Base-by-base conservation (phyloP, 2,329 filamentous ascomycete species). In the Fusarium buharicum region DNA sequence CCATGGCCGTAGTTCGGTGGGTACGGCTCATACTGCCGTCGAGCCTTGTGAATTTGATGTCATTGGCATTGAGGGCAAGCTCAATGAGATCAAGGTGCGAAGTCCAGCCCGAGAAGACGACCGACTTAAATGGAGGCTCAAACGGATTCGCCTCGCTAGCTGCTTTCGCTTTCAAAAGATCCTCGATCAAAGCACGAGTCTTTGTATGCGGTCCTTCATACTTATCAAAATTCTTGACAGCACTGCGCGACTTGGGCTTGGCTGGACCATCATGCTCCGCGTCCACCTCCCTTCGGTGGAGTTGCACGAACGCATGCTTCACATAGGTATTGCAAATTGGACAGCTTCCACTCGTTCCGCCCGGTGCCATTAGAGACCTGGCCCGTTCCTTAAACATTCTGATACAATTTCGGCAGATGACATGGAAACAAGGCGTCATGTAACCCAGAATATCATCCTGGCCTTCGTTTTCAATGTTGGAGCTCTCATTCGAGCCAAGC, bases 51-150 rank as follows among this genome's bases (percentile, higher is more conserved):
- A 87, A 93, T 2, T 77, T 80, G 73, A 96, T 91, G 10, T 83
- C 81, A 11, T 83, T 83, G 45, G 86, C 82, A 27, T 86, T 82
- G 13, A 98, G 83, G 0, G 93, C 94, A 45, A 92, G 82, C 72
- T 95, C 88, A 66, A 99, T 96, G 17, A 99, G 85, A 73, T 98
- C 93, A 14, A 99, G 86, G 73, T 98, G 93, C 0, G 90, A 89
- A 0, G 95, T 98, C 93, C 95, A 98, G n/a, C 89, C 89, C 0
- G 93, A 97, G 76, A 98, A 98, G 7, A 99, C 88, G 13, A 99
- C 93, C 22, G 92, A 95, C 75, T 97, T 98, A 77, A 92, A 90
- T 0, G 93, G 93, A 1, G 86, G 84, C 70, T 93, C 86, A 11
- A 84, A 78, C 0, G 87, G 85, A 10, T 85, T 80, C 0, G 78